Evolutionary conservation across 78 protist genomes (phyloP), one percentile per base, ranked within the genome.

Genomic region (Cavenderia fasciculata): DNA sequence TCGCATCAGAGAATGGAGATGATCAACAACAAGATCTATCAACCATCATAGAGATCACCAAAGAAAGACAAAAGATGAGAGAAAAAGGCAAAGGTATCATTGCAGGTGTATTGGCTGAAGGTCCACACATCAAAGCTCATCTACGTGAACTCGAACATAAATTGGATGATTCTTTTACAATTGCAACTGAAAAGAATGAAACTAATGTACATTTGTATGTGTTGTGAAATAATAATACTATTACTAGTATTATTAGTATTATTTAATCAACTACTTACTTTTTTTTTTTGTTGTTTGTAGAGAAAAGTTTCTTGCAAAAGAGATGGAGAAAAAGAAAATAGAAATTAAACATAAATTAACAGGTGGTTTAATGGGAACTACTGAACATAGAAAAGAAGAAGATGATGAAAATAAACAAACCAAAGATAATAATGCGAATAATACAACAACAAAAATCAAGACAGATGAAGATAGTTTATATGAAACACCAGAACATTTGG

Each of bases 21-120:
- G 74, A 25, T 49, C 5, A 49, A 12, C 63, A 70, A 33, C 52
- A 72, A 4, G 44, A 34, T 19, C 29, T 68, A 27, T 2, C 43
- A 25, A n/a, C n/a, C 19, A 38, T 82, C 19, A 34, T 82, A n/a
- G 89, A 82, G 21, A 16, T 68, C 7, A 82, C 89, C 16, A 82
- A 82, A 68, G 89, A 82, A 49, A 82, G 68, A 68, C 89, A 82
- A 82, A 82, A 82, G 65, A 54, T 82, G 59, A 66, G 89, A 46
- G 62, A 19, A 21, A 82, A 82, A 21, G 89, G 77, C 10, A 82
- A 78, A 62, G 89, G 89, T 54, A 41, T 82, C 5, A 82, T 56
- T 56, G 77, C 68, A 27, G 89, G 89, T 82, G 70, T 82, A 1
- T 46, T 82, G 1, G 65, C 89, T 2, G 89, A 82, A 57, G 75